These are phyloP conservation scores for Colletotrichum costaricense DNA, from an alignment of 2,329 filamentous ascomycete species.

Conservation along the genomic window DNA sequence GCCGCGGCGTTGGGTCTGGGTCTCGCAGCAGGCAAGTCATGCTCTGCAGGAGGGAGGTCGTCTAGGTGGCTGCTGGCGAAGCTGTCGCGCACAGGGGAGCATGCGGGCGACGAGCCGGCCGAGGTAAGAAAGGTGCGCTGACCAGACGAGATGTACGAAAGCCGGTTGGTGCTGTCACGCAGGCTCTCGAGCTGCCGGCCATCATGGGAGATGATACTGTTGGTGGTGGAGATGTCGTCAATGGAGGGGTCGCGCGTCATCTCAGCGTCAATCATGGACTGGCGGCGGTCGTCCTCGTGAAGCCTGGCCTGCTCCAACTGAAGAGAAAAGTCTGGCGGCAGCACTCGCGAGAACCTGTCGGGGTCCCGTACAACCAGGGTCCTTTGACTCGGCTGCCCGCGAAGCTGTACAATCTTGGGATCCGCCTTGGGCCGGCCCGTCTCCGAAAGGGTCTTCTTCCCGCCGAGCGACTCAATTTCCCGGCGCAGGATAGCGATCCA, in stretches of 20 bases:
- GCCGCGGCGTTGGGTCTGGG: constrained; percentile 64
- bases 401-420: constrained; percentile 46
- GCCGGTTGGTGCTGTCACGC: constrained; percentile 65
- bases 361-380: constrained; percentile 60
- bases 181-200: constrained; percentile 68
- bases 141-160: constrained; percentile 70
- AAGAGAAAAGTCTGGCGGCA: constrained; percentile 51
- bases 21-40: constrained; percentile 42
- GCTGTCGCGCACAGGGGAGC: constrained; percentile 65
- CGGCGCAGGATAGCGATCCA: constrained; percentile 78
- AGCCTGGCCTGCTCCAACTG: constrained; percentile 38
- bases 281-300: constrained; percentile 40
- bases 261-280: constrained; percentile 40
- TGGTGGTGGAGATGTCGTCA: constrained; percentile 68
- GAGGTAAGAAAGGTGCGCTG: constrained; percentile 71
- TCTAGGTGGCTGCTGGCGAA: constrained; percentile 51
- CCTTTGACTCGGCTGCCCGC: constrained; percentile 56
- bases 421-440: constrained; percentile 64
- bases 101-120: constrained; percentile 66
- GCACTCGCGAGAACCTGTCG: constrained; percentile 55
- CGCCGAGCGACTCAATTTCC: constrained; percentile 77
- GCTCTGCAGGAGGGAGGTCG: constrained; percentile 37
- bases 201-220: constrained; percentile 68
- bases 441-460: constrained; percentile 72
- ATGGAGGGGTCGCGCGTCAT: constrained; percentile 53